Conservation (phyloP, 805 yeast species). For the Lipomyces yamanashiensis region DNA sequence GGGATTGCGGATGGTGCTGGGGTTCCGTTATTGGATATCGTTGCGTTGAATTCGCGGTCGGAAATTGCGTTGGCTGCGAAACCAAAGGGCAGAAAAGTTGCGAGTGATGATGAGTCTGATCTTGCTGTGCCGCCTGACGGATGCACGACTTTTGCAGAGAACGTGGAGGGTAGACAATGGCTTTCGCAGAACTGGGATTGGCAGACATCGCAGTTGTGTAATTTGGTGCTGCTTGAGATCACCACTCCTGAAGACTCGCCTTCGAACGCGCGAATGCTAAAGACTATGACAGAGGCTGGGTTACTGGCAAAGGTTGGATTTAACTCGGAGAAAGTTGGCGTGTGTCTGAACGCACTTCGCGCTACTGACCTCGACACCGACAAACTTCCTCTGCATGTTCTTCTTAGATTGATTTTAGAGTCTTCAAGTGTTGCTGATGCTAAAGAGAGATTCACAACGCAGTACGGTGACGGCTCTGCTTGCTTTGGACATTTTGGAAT, state of each 20-base stretch:
- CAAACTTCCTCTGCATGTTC: conserved; percentile 48
- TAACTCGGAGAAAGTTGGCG: conserved; percentile 46
- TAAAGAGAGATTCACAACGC: conserved; percentile 3
- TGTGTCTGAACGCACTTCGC: conserved; percentile 45
- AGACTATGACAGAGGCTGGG: conserved; percentile 47
- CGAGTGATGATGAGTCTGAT: conserved; percentile 15
- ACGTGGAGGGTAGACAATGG: conserved; percentile 37
- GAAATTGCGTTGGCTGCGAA: conserved; percentile 47
- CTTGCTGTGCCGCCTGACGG: conserved; percentile 46
- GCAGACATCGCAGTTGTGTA: conserved; percentile 43
- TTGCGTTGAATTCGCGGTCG: conserved; percentile 49
- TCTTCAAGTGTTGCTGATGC: conserved; percentile 40
- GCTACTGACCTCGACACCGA: conserved; percentile 43
- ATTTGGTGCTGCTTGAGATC: conserved; percentile 43
- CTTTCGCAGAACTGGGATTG: conserved; percentile 53
- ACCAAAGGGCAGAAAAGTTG: conserved; percentile 17
- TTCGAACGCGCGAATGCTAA: conserved; percentile 37
- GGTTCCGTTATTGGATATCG: conserved; percentile 45
- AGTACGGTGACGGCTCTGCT: conserved; percentile 32
- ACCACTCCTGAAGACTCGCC: conserved; percentile 24
- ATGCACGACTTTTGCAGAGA: conserved; percentile 47
- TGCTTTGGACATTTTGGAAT: conserved; percentile 35
- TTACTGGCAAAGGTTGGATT: conserved; percentile 48
- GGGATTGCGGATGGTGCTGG: conserved; percentile 50
- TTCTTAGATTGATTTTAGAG: conserved; percentile 46